Base-by-base conservation (phyloP, 2,329 filamentous ascomycete genomes). In the Neonectria faginata region DNA sequence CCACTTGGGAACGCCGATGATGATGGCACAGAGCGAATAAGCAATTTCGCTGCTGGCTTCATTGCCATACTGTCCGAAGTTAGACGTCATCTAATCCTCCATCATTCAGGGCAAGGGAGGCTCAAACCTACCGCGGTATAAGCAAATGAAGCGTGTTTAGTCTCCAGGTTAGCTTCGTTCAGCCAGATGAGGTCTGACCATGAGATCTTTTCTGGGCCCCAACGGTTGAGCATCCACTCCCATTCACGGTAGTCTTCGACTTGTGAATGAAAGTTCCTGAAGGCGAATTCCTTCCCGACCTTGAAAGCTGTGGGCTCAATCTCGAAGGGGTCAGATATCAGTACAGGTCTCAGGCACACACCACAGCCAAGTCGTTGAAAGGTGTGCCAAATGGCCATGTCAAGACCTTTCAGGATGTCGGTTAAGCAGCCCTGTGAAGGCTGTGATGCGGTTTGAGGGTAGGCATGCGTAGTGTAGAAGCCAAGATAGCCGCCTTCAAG, bases 381-480 rank as follows among this genome's bases (percentile, higher is more conserved):
- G 6, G 39, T n/a, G 6, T 41, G 16, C 39, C 39, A n/a, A 10
- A 41, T 41, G 39, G 39, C 73, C 64, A 83, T 78, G 63, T 86
- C 84, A 1, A 79, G 67, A 0, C 84, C 83, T 67, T 86, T 86
- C 5, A 86, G 73, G 0, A 73, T 71, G 3, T 70, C 71, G 0
- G 80, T 81, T 1, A 83, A 70, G 4, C 67, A 44, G 0, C 52
- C 16, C 1, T 65, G 22, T 1, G 73, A 70, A 5, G 3, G 69
- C 0, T 51, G 20, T 2, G 75, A 77, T 1, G 75, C 77, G 1
- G 77, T 75, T 56, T 86, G 82, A 0, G 83, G 76, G 66, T 87
- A 87, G 0, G 78, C 76, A 57, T 87, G 83, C 3, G 78, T 77
- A 62, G 82, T 86, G 55, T 73, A 79, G 31, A 84, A 78, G 0